Conservation (phyloP, 1,139 yeast species). For the Yamadazyma membranifaciens region DNA sequence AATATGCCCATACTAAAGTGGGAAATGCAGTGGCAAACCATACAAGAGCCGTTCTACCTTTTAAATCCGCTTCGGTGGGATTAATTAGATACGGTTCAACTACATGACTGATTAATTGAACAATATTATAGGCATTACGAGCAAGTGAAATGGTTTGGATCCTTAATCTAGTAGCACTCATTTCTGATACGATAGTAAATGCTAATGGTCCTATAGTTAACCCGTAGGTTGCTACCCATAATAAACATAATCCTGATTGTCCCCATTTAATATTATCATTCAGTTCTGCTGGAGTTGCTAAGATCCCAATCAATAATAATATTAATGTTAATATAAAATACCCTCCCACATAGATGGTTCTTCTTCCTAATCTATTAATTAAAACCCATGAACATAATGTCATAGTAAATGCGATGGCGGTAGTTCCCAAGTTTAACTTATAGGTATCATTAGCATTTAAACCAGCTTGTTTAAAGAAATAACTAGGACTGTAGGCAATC, state of each 20-base stretch:
- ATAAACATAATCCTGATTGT: slow-evolving; percentile 18
- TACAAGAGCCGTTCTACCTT: slow-evolving; percentile 23
- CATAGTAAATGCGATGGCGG: slow-evolving; percentile 23
- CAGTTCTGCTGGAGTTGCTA: slow-evolving; percentile 22
- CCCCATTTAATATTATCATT: slow-evolving; percentile 17
- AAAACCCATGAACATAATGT: slow-evolving; percentile 23
- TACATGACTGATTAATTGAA: slow-evolving; percentile 15
- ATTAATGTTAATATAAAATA: slow-evolving; percentile 18
- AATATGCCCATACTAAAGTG: slow-evolving; percentile 18
- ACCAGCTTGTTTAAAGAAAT: slow-evolving; percentile 26
- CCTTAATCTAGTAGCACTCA: slow-evolving; percentile 21
- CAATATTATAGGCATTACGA: slow-evolving; percentile 18
- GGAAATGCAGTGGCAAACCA: slow-evolving; percentile 38
- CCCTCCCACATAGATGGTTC: slow-evolving; percentile 25
- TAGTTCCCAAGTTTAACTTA: slow-evolving; percentile 27
- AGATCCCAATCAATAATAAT: slow-evolving; percentile 44
- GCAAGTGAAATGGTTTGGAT: slow-evolving; percentile 22
- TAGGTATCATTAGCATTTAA: slow-evolving; percentile 18
- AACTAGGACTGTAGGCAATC: slow-evolving; percentile 24
- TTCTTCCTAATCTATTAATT: slow-evolving; percentile 20
- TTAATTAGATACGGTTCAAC: slow-evolving; percentile 22
- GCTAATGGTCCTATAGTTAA: slow-evolving; percentile 22
- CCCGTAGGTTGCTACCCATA: slow-evolving; percentile 21
- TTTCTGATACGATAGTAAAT: slow-evolving; percentile 21
- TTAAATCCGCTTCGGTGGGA: slow-evolving; percentile 19